These are phyloP conservation scores for Podospora bellae-mahoneyi DNA, from an alignment of 495 filamentous ascomycete species.

Conservation along the genomic window DNA sequence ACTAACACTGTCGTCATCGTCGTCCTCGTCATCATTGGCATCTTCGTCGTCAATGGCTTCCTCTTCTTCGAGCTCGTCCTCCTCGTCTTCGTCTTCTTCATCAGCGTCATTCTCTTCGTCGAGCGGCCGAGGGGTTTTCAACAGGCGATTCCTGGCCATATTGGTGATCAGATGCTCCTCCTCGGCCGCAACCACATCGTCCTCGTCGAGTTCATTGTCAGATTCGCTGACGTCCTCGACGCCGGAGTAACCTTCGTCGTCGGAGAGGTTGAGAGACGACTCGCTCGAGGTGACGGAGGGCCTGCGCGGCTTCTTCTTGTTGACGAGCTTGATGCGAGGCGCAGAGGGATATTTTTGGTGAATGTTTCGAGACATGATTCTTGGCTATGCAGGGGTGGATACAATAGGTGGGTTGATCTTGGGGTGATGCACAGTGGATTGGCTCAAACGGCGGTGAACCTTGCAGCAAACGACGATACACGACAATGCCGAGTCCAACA, in stretches of 20 bases:
- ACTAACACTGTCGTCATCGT: slow-evolving; percentile 8
- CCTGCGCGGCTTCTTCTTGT: slow-evolving; percentile 25
- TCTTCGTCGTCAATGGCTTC: slow-evolving; percentile 39
- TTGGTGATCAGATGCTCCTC: slow-evolving; percentile 62
- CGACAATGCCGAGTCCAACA: background rate
- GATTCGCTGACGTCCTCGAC: slow-evolving; percentile 76
- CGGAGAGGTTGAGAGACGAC: slow-evolving; percentile 51
- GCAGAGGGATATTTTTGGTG: slow-evolving; percentile 46
- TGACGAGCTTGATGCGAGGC: slow-evolving; percentile 31
- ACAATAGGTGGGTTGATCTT: slow-evolving; percentile 1
- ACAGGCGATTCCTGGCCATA: slow-evolving; percentile 33
- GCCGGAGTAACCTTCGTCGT: slow-evolving; percentile 67
- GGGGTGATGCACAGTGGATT: slow-evolving; percentile 15
- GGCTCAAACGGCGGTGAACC: slow-evolving; percentile 42
- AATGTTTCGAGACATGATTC: slow-evolving; percentile 52
- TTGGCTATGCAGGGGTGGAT: slow-evolving; percentile 25
- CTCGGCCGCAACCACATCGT: slow-evolving; percentile 67
- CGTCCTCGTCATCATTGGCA: slow-evolving; percentile 38
- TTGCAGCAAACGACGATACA: slow-evolving; percentile 11
- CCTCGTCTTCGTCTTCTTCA: slow-evolving; percentile 34
- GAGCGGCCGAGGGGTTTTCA: slow-evolving; percentile 43
- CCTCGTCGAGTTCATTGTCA: slow-evolving; percentile 65
- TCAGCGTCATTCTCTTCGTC: slow-evolving; percentile 33
- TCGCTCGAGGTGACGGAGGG: slow-evolving; percentile 35
- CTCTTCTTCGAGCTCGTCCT: slow-evolving; percentile 39